Base-by-base conservation (phyloP, 768 basidiomycete genomes). In the Pluteus cervinus region DNA sequence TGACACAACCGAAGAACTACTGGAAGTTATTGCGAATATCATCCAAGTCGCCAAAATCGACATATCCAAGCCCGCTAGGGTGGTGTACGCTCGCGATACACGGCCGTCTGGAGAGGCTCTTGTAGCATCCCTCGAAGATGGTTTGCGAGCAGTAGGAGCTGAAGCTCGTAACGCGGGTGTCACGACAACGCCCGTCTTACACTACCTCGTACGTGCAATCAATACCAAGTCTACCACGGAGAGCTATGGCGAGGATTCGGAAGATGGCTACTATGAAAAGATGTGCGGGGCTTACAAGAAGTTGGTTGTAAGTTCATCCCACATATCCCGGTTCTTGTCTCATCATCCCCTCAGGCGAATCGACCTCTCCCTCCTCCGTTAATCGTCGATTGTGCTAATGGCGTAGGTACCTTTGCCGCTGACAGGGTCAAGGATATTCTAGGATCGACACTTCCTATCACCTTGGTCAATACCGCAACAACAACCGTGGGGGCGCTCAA, bases 331-430 rank as follows among this genome's bases (percentile, higher is more conserved):
- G 12, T 35, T 20, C 37, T 29, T 31, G 25, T 29, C 40, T 35
- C 18, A 34, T 30, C 41, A 29, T 44, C 34, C 30, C 20, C 18
- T 23, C 42, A 89, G 83, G 63, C 71, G 17, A 78, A 79, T 41
- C 80, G 80, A 57, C 60, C 65, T 28, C 61, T 66, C 36, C 60
- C 72, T 8, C 58, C 72, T 11, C 75, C 80, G 24, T 53, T 99
- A 32, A 57, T 86, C n/a, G 69, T 99, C 28, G 96, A 99, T 58
- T 98, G 96, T 56, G 96, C 96, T n/a, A 98, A 99, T 56, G 96
- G 96, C 18, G 96, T 99, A 16, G 96, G 96, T 32, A 78, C 86
- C 11, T 64, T 70, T 5, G 81, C 85, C 25, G 79, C 87, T 9
- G 63, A 65, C 23, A 75, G 71, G 29, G 64, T 98, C 25, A 53